Base-by-base conservation (phyloP, 768 basidiomycete genomes). In the Mycena indigotica region DNA sequence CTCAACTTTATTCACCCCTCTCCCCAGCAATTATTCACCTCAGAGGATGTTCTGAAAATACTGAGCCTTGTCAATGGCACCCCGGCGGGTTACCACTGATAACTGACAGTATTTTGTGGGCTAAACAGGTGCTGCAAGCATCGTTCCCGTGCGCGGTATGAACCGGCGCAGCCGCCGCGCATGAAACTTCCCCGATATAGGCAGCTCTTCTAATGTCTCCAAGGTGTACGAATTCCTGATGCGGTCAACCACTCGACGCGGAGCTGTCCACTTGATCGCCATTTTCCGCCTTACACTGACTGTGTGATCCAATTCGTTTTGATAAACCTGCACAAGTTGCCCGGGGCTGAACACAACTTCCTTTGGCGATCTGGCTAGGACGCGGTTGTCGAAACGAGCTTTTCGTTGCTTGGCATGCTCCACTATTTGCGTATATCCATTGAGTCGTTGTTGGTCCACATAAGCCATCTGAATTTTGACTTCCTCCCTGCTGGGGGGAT, bases 221-320 rank as follows among this genome's bases (percentile, higher is more conserved):
- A 68, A 46, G 17, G 5, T 19, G 53, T 69, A 67, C 1, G 65
- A 66, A 21, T 66, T 62, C 13, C 17, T 3, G 1, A 48, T 10
- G 1, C 66, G 49, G 23, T 56, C 50, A 4, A 1, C 1, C 23
- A 69, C 50, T 0, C 58, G 52, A n/a, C 32, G 23, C 6, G 72
- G 75, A 3, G 51, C 52, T 5, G 73, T 75, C 71, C 72, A 76
- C 28, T 60, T 69, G 5, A 70, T 67, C 5, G 68, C 28, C 1
- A 75, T 48, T 41, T 77, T 77, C 13, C 65, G 32, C 21, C 65
- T 52, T 0, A 66, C 62, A 16, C 59, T 59, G 57, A 70, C 66
- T 4, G 70, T 75, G 52, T 67, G 63, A 32, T 70, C 70, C 8
- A 67, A 64, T 35, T 17, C 56, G 12, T 52, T 69, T 24, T 63